These are phyloP conservation scores for Curvularia verruculosa DNA, from an alignment of 2,329 filamentous ascomycete genomes.

Conservation along the genomic window DNA sequence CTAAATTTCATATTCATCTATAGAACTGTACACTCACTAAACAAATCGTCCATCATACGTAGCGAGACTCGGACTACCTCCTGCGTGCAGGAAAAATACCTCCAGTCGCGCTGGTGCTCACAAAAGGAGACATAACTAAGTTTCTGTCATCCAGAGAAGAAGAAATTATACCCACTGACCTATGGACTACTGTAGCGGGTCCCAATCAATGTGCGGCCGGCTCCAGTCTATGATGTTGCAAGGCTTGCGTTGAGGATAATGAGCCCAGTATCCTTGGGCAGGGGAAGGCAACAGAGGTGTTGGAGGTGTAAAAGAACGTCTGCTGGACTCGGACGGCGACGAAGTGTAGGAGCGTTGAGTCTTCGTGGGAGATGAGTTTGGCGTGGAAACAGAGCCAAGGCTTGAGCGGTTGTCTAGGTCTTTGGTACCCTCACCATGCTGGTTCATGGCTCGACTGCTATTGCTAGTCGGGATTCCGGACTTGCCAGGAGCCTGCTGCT, in stretches of 20 bases:
- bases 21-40: not conserved
- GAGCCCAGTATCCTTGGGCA: no score
- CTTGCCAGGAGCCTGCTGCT: not conserved
- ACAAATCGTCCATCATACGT: not conserved
- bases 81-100: not conserved
- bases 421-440: not conserved
- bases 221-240: not conserved
- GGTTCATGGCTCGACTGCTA: not conserved
- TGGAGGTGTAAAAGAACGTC: not conserved
- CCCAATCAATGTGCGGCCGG: not conserved
- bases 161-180: not conserved
- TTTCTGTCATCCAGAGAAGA: not conserved
- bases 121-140: no score
- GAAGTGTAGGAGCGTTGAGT: not conserved
- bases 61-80: not conserved
- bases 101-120: no score
- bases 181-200: not conserved
- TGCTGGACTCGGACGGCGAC: not conserved
- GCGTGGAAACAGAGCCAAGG: no score
- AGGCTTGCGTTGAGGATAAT: no score
- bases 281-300: not conserved
- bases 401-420: not conserved
- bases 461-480: not conserved
- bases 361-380: not conserved
- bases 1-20: not conserved